Base-by-base conservation (phyloP, 352 stramenopile species). In the Aphanomyces stellatus region DNA sequence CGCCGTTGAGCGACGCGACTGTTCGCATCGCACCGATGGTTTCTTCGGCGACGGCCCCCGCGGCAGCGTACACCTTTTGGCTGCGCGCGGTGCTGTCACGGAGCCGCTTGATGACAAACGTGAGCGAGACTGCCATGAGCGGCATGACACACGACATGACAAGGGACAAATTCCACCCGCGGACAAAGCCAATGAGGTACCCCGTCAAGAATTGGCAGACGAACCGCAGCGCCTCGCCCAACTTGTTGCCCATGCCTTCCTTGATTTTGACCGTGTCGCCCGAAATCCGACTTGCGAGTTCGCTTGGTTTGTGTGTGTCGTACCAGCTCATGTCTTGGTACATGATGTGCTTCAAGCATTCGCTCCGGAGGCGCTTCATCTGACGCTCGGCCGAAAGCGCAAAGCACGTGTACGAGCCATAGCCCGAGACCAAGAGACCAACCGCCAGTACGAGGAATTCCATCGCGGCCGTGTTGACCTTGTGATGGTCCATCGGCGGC, bases 271-370 rank as follows among this genome's bases (percentile, higher is more conserved):
- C 70, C 0, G 73, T 77, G 19, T 79, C 72, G 2, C 61, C 65
- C 3, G 74, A 72, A 3, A 79, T 65, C 3, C 76, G 76, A 63
- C 65, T 75, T 4, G 66, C 74, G 0, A 83, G 53, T 34, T 79
- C 72, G 1, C 66, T 49, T 4, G 74, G 55, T 6, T 81, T 71
- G 43, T 74, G 57, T 24, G 59, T 41, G 40, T 85, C 77, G 67
- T 79, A 82, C 77, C 77, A 85, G 8, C 57, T 51, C 8, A 85
- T 78, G 27, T 85, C 71, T 55, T 80, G 46, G 53, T 76, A 74
- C 28, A 85, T 43, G 63, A 82, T 74, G 51, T 81, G 75, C 19
- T 56, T 57, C 30, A 86, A 51, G 8, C 61, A 68, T 19, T 72
- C 43, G 1, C 61, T 62, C 2, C 78, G 72, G 11, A 86, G 62